Conservation (phyloP, 805 yeast genomes). For the Wickerhamiella sorbophila region DNA sequence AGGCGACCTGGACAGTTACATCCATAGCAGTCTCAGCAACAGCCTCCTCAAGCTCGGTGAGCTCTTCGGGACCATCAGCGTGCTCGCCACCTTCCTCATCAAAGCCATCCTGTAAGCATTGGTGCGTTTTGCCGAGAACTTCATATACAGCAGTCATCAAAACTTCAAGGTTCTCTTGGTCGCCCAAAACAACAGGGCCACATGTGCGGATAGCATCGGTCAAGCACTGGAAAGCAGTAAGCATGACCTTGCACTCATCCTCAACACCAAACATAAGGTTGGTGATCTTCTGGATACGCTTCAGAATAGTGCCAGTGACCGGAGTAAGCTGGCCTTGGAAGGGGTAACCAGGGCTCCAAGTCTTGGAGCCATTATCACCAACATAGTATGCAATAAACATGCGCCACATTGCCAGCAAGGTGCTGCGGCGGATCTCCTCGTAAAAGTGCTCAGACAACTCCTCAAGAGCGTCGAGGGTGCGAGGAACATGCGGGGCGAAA, state of each 20-base stretch:
- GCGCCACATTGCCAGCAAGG: slow-evolving; percentile 71
- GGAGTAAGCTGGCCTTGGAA: slow-evolving; percentile 12
- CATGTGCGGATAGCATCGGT: slow-evolving; percentile 51
- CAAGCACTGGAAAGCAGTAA: slow-evolving; percentile 59
- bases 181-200: slow-evolving; percentile 56
- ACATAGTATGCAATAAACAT: slow-evolving; percentile 52
- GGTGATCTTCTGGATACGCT: slow-evolving; percentile 53
- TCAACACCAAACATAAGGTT: slow-evolving; percentile 56
- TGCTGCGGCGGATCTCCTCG: slow-evolving; percentile 75
- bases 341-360: slow-evolving; percentile 26
- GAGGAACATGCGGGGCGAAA: slow-evolving; percentile 11
- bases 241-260: slow-evolving; percentile 70
- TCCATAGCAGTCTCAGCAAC: slow-evolving; percentile 77
- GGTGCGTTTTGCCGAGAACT: slow-evolving; percentile 73
- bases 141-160: slow-evolving; percentile 59
- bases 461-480: slow-evolving; percentile 34
- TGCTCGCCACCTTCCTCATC: slow-evolving; percentile 34
- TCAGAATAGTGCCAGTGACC: slow-evolving; percentile 47
- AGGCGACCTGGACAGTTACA: slow-evolving; percentile 62
- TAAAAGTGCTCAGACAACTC: slow-evolving; percentile 75
- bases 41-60: slow-evolving; percentile 43
- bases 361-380: slow-evolving; percentile 7
- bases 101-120: slow-evolving; percentile 27
- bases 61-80: slow-evolving; percentile 41
- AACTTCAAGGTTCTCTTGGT: slow-evolving; percentile 42